phyloP scores from a whole-genome alignment of 108 stramenopile species.

The Nitzschia sp. region DNA sequence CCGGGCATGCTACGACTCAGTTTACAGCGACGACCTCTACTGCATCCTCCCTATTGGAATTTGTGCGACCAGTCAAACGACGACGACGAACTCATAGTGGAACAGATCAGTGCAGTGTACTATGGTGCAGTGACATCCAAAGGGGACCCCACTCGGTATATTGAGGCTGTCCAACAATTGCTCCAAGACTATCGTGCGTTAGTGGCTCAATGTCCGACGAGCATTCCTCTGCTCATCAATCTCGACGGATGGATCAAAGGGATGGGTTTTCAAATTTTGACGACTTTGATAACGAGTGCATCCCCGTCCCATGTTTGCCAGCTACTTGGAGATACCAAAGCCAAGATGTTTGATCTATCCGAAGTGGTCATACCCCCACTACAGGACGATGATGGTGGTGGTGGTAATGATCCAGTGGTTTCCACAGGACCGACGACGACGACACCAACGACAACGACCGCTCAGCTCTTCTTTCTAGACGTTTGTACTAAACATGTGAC shows the following conservation, averaged over 20 bases:
- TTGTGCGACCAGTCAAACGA: slow-evolving; percentile 9
- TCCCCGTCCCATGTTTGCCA: slow-evolving; percentile 82
- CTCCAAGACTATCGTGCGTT: slow-evolving; percentile 44
- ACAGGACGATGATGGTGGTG: background rate
- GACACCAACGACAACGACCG: background rate
- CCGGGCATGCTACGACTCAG: slow-evolving; percentile 83
- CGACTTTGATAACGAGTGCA: slow-evolving; percentile 53
- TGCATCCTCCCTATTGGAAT: slow-evolving; percentile 75
- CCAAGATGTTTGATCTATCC: slow-evolving; percentile 69
- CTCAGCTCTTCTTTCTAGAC: slow-evolving; percentile 11
- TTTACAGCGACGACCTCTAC: slow-evolving; percentile 61
- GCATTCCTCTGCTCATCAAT: slow-evolving; percentile 80
- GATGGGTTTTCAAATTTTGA: slow-evolving; percentile 81
- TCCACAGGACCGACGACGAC: background rate
- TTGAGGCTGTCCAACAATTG: slow-evolving; percentile 49
- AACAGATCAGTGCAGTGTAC: slow-evolving; percentile 53
- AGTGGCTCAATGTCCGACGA: background rate
- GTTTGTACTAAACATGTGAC: slow-evolving; percentile 29
- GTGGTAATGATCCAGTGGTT: too few species aligned
- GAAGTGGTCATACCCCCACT: slow-evolving; percentile 3
- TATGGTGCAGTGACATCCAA: slow-evolving; percentile 78
- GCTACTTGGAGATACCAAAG: slow-evolving; percentile 61
- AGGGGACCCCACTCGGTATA: slow-evolving; percentile 70
- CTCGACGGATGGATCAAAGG: slow-evolving; percentile 95
- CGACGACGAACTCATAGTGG: background rate